Base-by-base conservation (phyloP, 2,329 filamentous ascomycete species). In the Corinectria fuckeliana region DNA sequence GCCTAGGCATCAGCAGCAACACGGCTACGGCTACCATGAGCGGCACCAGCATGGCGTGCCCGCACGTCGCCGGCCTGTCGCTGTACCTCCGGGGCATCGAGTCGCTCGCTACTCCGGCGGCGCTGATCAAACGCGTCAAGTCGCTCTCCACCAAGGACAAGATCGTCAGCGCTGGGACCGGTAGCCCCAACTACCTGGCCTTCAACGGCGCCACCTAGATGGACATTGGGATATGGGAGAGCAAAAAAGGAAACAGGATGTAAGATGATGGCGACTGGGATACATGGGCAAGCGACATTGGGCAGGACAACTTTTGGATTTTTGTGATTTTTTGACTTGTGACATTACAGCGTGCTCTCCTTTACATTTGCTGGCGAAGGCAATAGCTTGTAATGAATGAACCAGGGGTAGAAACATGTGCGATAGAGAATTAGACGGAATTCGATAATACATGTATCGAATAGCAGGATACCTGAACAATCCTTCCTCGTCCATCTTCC, bases 41-140 rank as follows among this genome's bases (percentile, higher is more conserved):
- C 13, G 87, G 87, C 30, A 89, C 87, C 5, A 86, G 81, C 32
- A 88, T 88, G 86, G 84, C 86, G 2, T 76, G 80, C 3, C 86
- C 87, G 0, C 86, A 88, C 68, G 78, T 89, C 52, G 78, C 84
- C 21, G 87, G 87, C 11, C 72, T 89, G n/a, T 64, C 81, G 10
- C 78, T 84, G n/a, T 88, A 88, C 70, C 72, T 88, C 32, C 63
- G 47, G 51, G 62, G 56, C 4, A 63, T 57, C 23, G 66, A 70
- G 44, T 38, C 26, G 69, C 82, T 60, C 75, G 64, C 63, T 7
- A 77, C 75, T n/a, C 81, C 84, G 1, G 72, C 75, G 50, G 75
- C 73, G 28, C 76, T 85, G 34, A 76, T 73, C 28, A 36, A 68
- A 25, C 74, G 77, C 41, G 77, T 85, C 56, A 72, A 77, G 64